Base-by-base conservation (phyloP, 2,329 filamentous ascomycete species). In the Aspergillus tubingensis region DNA sequence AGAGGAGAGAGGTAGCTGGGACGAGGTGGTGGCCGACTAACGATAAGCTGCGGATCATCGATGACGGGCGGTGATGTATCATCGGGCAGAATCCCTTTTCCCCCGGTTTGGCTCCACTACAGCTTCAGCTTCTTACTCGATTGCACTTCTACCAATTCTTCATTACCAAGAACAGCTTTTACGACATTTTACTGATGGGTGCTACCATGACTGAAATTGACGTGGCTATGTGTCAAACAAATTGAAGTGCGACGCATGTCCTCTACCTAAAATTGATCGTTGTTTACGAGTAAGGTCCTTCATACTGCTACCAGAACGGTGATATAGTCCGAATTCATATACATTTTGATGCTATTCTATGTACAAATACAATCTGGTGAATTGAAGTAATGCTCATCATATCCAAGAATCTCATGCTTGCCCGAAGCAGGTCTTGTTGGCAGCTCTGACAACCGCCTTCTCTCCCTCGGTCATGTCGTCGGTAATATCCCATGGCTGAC, bases 341-440 rank as follows among this genome's bases (percentile, higher is more conserved):
- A 15, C 13, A 49, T 10, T n/a, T 49, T 47, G 19, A 30, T 23
- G 23, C 11, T 30, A 21, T 8, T n/a, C 13, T 15, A 21, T 8
- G n/a, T 49, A 49, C 6, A 49, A 17, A 27, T 49, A 25, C 23
- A 44, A 21, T 19, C 17, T 19, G 5, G 3, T 0, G 41, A 21
- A 5, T 21, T 8, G 1, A 5, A 11, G n/a, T 44, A 17, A 32
- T 32, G 11, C 32, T 19, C 19, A 13, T 23, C 41, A 4, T 15
- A 11, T 23, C 15, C 23, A 27, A 32, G 10, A 19, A 5, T 38
- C 23, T 62, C 15, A 57, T 7, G 27, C 39, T 41, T 53, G 49
- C 21, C 66, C 70, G 68, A 86, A 87, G 17, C 84, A 74, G n/a
- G 81, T 76, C 68, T 81, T 79, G 66, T 87, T 88, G 49, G 83